Base-by-base conservation (phyloP, 2,329 filamentous ascomycete species). In the Fusarium nanum region DNA sequence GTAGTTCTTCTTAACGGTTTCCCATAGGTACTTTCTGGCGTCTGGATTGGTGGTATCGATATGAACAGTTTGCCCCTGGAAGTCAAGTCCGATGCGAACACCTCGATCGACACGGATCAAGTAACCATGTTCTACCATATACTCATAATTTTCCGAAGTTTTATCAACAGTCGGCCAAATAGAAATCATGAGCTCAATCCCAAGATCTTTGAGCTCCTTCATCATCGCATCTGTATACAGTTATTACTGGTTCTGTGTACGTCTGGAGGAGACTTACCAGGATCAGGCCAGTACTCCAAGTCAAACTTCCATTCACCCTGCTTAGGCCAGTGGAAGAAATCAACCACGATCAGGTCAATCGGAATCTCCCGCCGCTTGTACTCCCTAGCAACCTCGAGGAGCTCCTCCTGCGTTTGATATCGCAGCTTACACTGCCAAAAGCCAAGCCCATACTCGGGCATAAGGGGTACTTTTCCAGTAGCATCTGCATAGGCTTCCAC, bases 251-350 rank as follows among this genome's bases (percentile, higher is more conserved):
- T 9, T 27, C 8, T 6, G 25, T 11, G 1, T 20, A 5, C 14
- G 12, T 16, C 11, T 13, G 16, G 2, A 22, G 6, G n/a, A 13
- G 18, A 73, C 79, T 71, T 69, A 84, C 84, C 83, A 27, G 88
- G 88, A 73, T 92, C 87, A 1, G 89, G 89, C 88, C 88, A 91
- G 70, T 86, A 91, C 1, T 82, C 82, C 0, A 83, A 79, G 71
- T 92, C 89, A 68, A 92, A 91, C 41, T 83, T 87, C 89, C 89
- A 92, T 58, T 92, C 89, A 8, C 90, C 89, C 73, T 92, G 88
- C 10, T 82, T 81, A 14, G 86, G 85, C 89, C 89, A 91, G 73
- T 91, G 89, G 75, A 91, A 91, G 75, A 88, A 91, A 71, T 91
- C 89, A 40, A 88, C 80, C 0, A 91, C 89, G n/a, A 91, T 90